phyloP scores from a whole-genome alignment of 2,329 filamentous ascomycete genomes.

The Aspergillus brasiliensis region DNA sequence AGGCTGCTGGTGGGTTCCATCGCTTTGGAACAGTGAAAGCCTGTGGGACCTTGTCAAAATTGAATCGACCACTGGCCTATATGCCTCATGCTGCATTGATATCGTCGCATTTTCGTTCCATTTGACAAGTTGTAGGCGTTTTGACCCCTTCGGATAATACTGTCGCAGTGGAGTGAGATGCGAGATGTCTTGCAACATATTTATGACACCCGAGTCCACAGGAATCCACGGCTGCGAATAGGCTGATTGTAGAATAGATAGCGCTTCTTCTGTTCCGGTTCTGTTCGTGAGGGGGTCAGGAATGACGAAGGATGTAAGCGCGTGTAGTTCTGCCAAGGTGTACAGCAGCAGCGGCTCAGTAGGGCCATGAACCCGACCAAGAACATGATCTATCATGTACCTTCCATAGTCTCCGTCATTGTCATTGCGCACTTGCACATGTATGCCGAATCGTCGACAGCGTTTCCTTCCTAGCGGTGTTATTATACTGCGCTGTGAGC shows the following conservation, averaged over 20 bases:
- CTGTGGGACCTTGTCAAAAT: constrained; percentile 12
- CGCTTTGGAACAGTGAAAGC: constrained; percentile 10
- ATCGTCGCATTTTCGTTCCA: constrained; percentile 47
- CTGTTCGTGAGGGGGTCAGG: constrained; percentile 60
- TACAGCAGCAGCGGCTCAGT: constrained; percentile 59
- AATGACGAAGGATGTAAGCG: constrained; percentile 60
- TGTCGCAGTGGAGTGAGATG: constrained; percentile 40
- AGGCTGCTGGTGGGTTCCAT: neutral
- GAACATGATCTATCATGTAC: constrained; percentile 56
- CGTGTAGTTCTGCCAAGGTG: constrained; percentile 61
- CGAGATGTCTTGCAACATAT: constrained; percentile 31
- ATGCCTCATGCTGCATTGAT: constrained; percentile 45
- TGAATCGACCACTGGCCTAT: constrained; percentile 15
- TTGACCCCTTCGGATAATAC: constrained; percentile 49
- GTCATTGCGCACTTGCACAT: constrained; percentile 47
- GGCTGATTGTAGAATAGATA: constrained; percentile 54
- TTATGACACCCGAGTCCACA: constrained; percentile 16
- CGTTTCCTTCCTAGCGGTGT: constrained; percentile 51
- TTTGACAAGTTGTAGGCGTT: constrained; percentile 46
- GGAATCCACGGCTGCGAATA: constrained; percentile 54
- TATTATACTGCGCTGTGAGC: constrained; percentile 53
- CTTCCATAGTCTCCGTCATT: constrained; percentile 47
- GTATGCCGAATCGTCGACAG: constrained; percentile 37
- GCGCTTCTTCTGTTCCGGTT: constrained; percentile 64
- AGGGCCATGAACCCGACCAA: constrained; percentile 61